A percentile compares a stretch with the other conserved stretches of the same genome.
Evolutionary conservation across 805 yeast genomes (phyloP).

Genomic region (Torulaspora delbrueckii): DNA sequence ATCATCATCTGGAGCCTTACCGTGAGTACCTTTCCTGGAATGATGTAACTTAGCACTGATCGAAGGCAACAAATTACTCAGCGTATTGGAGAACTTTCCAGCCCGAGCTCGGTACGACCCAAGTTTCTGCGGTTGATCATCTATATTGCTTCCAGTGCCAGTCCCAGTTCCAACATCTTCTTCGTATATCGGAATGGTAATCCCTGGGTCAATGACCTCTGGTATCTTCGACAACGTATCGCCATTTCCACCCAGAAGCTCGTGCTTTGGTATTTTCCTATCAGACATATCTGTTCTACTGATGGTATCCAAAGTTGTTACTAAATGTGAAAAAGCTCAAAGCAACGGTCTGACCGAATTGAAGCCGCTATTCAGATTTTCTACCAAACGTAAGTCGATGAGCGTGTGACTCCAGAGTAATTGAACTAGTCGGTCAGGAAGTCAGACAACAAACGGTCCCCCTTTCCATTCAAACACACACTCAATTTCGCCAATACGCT

Average conservation of each 20-base stretch:
- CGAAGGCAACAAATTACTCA: constrained; percentile 34
- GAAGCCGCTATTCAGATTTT: neutral
- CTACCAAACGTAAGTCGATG: neutral
- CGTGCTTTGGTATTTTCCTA: constrained; percentile 4
- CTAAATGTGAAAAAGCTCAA: neutral
- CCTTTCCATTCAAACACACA: neutral
- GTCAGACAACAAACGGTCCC: neutral
- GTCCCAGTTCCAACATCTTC: constrained; percentile 20
- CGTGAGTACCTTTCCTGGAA: constrained; percentile 17
- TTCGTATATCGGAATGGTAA: constrained; percentile 34
- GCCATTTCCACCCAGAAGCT: constrained; percentile 2
- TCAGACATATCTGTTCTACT: constrained; percentile 9
- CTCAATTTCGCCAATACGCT: neutral
- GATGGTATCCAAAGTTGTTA: neutral
- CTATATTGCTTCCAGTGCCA: constrained; percentile 1
- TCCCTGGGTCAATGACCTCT: constrained; percentile 33
- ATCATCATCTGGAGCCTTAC: constrained; percentile 10
- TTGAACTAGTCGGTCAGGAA: neutral
- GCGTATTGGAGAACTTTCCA: constrained; percentile 33
- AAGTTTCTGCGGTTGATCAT: constrained; percentile 28
- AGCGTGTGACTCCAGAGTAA: neutral
- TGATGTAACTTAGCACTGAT: constrained; percentile 36
- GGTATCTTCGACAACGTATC: constrained; percentile 24
- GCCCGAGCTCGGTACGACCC: constrained; percentile 36
- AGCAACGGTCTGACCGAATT: neutral